These are phyloP conservation scores for Cryptococcus sp. DNA, from an alignment of 1,284 basidiomycete species.

Conservation along the genomic window DNA sequence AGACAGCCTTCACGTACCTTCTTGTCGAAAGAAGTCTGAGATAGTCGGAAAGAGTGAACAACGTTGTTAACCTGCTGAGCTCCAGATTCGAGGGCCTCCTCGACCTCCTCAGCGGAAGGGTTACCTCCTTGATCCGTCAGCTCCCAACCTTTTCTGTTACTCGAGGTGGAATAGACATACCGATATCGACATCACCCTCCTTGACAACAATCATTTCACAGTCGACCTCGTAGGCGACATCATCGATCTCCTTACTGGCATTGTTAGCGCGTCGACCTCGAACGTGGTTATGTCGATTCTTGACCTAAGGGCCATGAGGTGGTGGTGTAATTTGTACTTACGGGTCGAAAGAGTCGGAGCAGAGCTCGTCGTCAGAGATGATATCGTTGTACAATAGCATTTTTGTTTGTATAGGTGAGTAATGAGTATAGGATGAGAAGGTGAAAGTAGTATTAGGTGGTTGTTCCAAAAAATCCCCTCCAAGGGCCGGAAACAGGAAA, in stretches of 20 bases:
- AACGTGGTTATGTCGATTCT: too few relatives aligned
- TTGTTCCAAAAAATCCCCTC: conserved; percentile 4
- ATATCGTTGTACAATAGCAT: conserved; percentile 52
- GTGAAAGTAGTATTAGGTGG: background rate
- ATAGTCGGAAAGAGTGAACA: conserved; percentile 87
- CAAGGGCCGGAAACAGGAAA: background rate
- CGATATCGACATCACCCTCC: conserved; percentile 85
- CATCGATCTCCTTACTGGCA: conserved; percentile 73
- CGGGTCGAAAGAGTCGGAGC: conserved; percentile 88
- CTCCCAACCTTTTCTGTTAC: background rate
- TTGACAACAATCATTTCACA: conserved; percentile 72
- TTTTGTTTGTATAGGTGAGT: conserved; percentile 7
- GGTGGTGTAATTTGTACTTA: conserved; percentile 53
- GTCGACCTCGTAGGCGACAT: conserved; percentile 86
- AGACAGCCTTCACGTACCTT: conserved; percentile 51
- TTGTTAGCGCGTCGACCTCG: conserved; percentile 3
- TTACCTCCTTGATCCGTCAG: conserved; percentile 63
- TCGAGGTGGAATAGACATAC: conserved; percentile 50
- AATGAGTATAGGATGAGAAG: background rate
- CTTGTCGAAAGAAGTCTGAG: conserved; percentile 83
- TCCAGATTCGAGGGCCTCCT: conserved; percentile 79
- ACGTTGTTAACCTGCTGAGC: conserved; percentile 80
- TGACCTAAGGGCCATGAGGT: too few relatives aligned
- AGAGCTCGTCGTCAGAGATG: conserved; percentile 83
- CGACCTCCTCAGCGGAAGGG: conserved; percentile 83